Base-by-base conservation (phyloP, 2,329 filamentous ascomycete genomes). In the Colletotrichum navitas region DNA sequence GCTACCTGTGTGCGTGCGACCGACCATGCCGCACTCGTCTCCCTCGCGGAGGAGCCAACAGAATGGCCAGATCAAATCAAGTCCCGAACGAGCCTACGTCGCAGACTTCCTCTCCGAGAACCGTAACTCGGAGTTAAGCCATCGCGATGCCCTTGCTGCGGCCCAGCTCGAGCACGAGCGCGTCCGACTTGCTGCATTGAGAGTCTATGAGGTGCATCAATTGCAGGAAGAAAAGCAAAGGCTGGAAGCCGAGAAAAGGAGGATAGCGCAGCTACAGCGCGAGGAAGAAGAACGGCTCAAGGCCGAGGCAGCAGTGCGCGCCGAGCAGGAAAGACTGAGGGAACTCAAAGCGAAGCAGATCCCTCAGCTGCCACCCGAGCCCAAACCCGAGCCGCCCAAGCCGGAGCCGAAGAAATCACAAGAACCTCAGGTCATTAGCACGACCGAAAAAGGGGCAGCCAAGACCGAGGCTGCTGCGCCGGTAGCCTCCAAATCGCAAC, bases 131-230 rank as follows among this genome's bases (percentile, higher is more conserved):
- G 90, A 91, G 77, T 83, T 87, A 61, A 85, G 84, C 66, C 91
- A 94, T 77, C 86, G 87, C 69, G 87, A 90, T 75, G 91, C 92
- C 18, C 86, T 95, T 21, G 88, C 88, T 56, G 87, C 88, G 58
- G 91, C 91, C 5, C 89, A 89, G 60, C 85, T 85, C 18, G 88
- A 92, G 76, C 93, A 94, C 78, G 88, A 92, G 47, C 86, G 88
- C 36, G 87, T 95, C 14, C 86, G 87, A 36, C 81, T 85, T 65
- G 81, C 81, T 39, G 87, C 87, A 10, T 78, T 88, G 45, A 81
- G 83, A 21, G 85, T 85, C 8, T 86, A 83, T 66, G 80, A 86
- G 70, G 79, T 86, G 51, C 82, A 89, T 69, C 81, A 85, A 70
- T 76, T 85, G 21, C 79, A 85, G 63, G 80, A 85, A 73, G 82